phyloP scores from a whole-genome alignment of 1,284 basidiomycete species.

The Veloboletus limbatus region DNA sequence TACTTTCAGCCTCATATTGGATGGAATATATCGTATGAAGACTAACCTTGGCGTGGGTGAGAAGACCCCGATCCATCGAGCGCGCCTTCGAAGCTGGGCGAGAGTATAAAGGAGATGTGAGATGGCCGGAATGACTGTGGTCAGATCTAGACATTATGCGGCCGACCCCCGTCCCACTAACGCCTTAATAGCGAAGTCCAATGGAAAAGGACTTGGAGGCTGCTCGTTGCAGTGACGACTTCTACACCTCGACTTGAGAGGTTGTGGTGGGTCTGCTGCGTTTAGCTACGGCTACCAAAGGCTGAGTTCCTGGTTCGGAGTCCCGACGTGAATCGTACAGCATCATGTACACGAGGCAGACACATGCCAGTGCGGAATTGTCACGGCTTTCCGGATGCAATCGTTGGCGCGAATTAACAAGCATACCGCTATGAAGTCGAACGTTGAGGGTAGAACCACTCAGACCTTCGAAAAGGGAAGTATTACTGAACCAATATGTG shows the following conservation, averaged over 20 bases:
- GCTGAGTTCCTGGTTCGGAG: conserved; percentile 1
- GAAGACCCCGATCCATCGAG: conserved; percentile 8
- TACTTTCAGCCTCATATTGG: conserved; percentile 6
- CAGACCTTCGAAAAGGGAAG: neutral
- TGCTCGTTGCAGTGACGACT: neutral
- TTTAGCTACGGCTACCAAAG: neutral
- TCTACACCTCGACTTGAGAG: neutral
- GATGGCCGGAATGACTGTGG: conserved; percentile 4
- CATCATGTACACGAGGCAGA: conserved; percentile 25
- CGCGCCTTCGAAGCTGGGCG: conserved; percentile 10
- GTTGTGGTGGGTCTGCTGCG: conserved; percentile 2
- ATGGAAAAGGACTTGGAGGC: no score
- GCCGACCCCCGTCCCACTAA: conserved; percentile 11
- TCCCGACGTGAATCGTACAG: neutral
- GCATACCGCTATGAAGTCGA: neutral
- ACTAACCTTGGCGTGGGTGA: conserved; percentile 12
- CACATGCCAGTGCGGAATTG: conserved; percentile 16
- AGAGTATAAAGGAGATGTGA: conserved; percentile 12
- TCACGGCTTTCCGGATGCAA: neutral
- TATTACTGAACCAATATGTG: neutral
- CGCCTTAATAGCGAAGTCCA: neutral
- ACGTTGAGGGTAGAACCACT: no score
- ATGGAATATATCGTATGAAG: neutral
- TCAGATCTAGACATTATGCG: conserved; percentile 21
- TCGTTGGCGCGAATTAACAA: neutral